Evolutionary conservation across 371 early-diverging fungal genomes (phyloP).

Genomic region (Mortierella sp.): DNA sequence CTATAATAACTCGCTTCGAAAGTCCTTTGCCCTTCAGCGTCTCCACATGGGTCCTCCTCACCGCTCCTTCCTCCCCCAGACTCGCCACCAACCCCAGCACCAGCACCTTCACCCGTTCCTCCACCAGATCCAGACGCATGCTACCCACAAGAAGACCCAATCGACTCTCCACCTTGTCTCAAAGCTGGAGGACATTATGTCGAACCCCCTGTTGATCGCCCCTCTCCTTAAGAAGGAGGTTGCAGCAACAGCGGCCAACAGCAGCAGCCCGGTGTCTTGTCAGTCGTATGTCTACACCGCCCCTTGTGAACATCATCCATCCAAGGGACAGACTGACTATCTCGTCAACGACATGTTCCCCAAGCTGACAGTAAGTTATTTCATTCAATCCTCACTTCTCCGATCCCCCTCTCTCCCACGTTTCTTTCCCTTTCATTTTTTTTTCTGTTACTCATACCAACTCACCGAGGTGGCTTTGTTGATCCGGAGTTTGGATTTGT

Average conservation of each 20-base stretch:
- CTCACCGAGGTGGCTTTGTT: neutral
- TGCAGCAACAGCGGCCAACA: neutral
- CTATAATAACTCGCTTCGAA: slow-evolving; percentile 22
- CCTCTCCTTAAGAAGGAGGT: slow-evolving; percentile 24
- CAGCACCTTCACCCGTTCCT: slow-evolving; percentile 30
- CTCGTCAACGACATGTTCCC: slow-evolving; percentile 59
- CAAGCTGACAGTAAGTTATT: slow-evolving; percentile 51
- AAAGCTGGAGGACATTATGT: slow-evolving; percentile 50
- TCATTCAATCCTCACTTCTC: neutral
- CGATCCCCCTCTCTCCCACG: neutral
- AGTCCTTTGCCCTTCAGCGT: slow-evolving; percentile 33
- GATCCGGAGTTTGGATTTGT: slow-evolving; percentile 2
- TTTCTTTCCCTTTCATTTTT: slow-evolving; percentile 5
- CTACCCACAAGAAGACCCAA: slow-evolving; percentile 41
- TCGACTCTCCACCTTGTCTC: slow-evolving; percentile 37
- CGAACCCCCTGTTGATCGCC: slow-evolving; percentile 40
- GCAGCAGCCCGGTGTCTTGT: neutral
- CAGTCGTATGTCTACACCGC: slow-evolving; percentile 55
- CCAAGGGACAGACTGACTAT: slow-evolving; percentile 54
- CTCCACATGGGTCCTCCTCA: slow-evolving; percentile 45
- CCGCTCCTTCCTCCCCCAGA: slow-evolving; percentile 21
- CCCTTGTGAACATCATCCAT: slow-evolving; percentile 58
- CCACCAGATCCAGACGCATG: slow-evolving; percentile 29
- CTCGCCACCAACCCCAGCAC: slow-evolving; percentile 10
- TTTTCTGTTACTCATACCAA: neutral